Base-by-base conservation (phyloP, 495 filamentous ascomycete species). In the Trichodelitschia bisporula region DNA sequence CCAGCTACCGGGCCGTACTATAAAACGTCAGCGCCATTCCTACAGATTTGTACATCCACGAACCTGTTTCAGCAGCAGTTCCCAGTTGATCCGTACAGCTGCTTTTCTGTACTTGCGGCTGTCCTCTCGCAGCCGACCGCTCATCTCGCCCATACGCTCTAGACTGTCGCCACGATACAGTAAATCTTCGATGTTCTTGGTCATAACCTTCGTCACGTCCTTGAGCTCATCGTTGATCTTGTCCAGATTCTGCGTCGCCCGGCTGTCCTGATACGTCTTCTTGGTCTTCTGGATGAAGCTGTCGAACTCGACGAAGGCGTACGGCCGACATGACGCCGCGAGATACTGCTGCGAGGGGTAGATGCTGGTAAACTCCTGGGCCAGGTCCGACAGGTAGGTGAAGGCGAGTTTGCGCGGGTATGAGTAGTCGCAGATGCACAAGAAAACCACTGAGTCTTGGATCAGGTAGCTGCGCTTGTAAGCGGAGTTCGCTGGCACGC, bases 171-270 rank as follows among this genome's bases (percentile, higher is more conserved):
- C 86, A 32, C 86, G 62, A 46, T 99, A 99, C 34, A 99, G 50
- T 46, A 99, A 52, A 49, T 99, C 86, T 57, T 99, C 86, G 44
- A 99, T 99, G 50, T 99, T 99, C 64, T 95, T 99, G 19, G 86
- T 95, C 86, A 99, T 99, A 39, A 95, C 83, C 51, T 90, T 79
- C 10, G 86, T 93, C 31, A 99, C 86, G 62, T 95, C 86, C 43
- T 80, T 70, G 26, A 99, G 64, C 59, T 99, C 86, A 46, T 91
- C 77, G 43, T 93, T 91, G 38, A 92, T 54, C 43, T 77, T 77
- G 47, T 79, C 77, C 25, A 93, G 61, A 49, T 92, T 93, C 36
- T 62, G 57, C 4, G 76, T 70, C 3, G 89, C 86, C 34, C 89
- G 76, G 32, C 69, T 70, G 47, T 95, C 84, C 42, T 86, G 77